A percentile compares a stretch with the other conserved stretches of the same genome.
phyloP scores from a whole-genome alignment of 495 filamentous ascomycete genomes.

The Talaromyces liani region DNA sequence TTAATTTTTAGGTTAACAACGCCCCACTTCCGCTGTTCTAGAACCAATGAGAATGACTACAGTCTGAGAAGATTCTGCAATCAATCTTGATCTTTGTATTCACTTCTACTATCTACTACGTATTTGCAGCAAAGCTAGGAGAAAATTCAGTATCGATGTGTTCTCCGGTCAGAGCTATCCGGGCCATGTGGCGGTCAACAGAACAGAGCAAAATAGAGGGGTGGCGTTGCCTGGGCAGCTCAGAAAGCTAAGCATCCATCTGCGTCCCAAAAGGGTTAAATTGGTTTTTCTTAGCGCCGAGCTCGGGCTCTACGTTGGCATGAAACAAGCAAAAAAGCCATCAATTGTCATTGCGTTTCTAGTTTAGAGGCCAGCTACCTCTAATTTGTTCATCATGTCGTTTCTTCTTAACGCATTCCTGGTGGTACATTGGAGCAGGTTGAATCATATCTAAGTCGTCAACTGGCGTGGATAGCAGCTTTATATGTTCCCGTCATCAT shows the following conservation, averaged over 20 bases:
- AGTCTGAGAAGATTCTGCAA: background rate
- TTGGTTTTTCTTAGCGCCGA: background rate
- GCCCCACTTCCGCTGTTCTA: background rate
- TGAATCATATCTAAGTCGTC: background rate
- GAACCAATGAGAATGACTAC: background rate
- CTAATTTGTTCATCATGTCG: background rate
- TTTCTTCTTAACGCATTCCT: background rate
- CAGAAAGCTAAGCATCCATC: background rate
- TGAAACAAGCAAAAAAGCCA: background rate
- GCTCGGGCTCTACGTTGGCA: background rate
- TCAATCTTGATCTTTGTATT: background rate
- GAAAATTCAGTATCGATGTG: no score
- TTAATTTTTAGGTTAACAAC: background rate
- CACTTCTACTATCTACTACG: no score
- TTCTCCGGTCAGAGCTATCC: background rate
- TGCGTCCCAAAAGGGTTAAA: background rate
- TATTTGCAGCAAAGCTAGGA: no score
- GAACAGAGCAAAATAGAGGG: background rate
- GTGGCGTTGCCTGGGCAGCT: constrained; percentile 3
- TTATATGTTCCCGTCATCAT: background rate
- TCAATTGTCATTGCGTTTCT: background rate
- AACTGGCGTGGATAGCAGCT: background rate
- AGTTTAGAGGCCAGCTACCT: background rate
- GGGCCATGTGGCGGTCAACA: background rate
- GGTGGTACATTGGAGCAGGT: background rate